These are phyloP conservation scores for Kurtzmaniella fragi DNA, from an alignment of 805 yeast genomes.

Conservation along the genomic window DNA sequence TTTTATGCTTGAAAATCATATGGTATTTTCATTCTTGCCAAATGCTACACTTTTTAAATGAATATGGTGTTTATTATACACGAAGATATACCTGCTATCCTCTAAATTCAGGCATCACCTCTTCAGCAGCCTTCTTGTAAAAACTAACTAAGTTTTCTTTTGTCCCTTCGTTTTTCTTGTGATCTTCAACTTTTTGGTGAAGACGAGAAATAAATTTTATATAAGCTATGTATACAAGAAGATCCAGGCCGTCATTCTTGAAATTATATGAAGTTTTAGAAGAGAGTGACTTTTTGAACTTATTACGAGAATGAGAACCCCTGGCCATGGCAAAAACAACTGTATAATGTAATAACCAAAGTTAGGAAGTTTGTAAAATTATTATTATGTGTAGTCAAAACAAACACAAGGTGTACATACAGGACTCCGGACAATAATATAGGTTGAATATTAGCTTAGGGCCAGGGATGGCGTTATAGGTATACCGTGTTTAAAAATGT, in stretches of 20 bases:
- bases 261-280: conserved; percentile 7
- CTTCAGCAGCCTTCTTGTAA: conserved; percentile 23
- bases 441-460: no score
- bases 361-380: no score
- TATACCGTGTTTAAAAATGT: no score
- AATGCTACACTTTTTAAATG: background rate
- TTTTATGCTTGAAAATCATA: no score
- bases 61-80: background rate
- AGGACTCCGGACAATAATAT: no score
- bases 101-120: conserved; percentile 28
- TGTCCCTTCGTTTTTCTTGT: conserved; percentile 37
- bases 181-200: conserved; percentile 31
- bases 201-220: conserved; percentile 41
- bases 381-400: no score
- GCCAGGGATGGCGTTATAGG: no score
- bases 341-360: no score
- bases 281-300: conserved; percentile 1
- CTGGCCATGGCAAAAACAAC: background rate
- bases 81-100: conserved; percentile 18
- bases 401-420: no score
- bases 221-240: conserved; percentile 44
- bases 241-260: conserved; percentile 36
- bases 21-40: no score
- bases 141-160: conserved; percentile 40
- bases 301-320: conserved; percentile 1